Evolutionary conservation across 805 yeast genomes (phyloP).

Genomic region (Yarrowia osloensis): DNA sequence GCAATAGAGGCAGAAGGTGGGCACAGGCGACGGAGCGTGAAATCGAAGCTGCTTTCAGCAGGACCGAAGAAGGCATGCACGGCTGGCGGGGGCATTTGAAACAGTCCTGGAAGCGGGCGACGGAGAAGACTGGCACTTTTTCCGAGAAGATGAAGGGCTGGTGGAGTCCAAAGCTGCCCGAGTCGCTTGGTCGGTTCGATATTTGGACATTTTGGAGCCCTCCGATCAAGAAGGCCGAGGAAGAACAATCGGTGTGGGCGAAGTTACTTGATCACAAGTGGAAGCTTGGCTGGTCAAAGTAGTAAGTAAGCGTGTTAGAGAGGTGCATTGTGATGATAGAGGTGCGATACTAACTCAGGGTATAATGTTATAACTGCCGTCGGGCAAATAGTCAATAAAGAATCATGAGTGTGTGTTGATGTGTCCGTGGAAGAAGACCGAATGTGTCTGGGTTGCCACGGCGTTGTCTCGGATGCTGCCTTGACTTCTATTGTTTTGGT

Average conservation of each 20-base stretch:
- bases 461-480: neutral
- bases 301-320: slow-evolving; percentile 3
- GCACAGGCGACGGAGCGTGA: neutral
- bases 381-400: slow-evolving; percentile 5
- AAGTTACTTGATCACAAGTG: slow-evolving; percentile 4
- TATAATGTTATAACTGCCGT: neutral
- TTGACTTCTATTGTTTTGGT: slow-evolving; percentile 5
- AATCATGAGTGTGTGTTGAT: neutral
- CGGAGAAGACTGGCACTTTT: neutral
- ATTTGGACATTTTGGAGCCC: slow-evolving; percentile 6
- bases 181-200: neutral
- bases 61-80: neutral
- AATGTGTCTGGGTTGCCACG: no score
- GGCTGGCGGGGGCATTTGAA: neutral
- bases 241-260: slow-evolving; percentile 2
- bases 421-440: no score
- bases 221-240: neutral
- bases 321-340: neutral
- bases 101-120: neutral
- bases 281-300: neutral
- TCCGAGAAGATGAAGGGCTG: neutral
- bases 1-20: neutral
- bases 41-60: neutral
- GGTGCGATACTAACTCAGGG: slow-evolving; percentile 3
- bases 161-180: neutral